Evolutionary conservation across 1,139 yeast species (phyloP), one percentile per base, ranked within the genome.

Genomic region (Pichia inconspicua): DNA sequence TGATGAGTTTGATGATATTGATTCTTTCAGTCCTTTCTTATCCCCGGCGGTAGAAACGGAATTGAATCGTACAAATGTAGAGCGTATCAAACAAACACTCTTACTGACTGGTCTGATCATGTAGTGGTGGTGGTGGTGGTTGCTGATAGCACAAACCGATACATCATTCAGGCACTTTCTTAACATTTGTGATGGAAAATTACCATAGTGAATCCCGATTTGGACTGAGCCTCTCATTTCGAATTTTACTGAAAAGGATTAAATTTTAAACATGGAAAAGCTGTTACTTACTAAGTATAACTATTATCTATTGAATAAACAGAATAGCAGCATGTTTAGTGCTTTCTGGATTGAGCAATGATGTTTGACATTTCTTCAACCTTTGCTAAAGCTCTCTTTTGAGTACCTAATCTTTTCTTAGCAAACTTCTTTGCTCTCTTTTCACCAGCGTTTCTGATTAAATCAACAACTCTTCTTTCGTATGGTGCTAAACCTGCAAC

Each of bases 371-470:
- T 86, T 78, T 90, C 96, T 80, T 94, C 98, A 74, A 92, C 95
- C 89, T 94, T 94, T 73, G 87, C 94, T 84, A 88, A 87, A 70
- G 98, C 97, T 84, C 99, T 94, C 81, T 84, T 85, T 85, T 90
- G 95, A 68, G 98, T 89, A 78, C 99, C 99, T 73, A 94, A 88
- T 92, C 96, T 92, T 96, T 88, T 92, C 94, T 94, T 94, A 65
- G 97, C 97, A 72, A 94, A 90, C 89, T 94, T 94, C 87, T 94
- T 88, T 66, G 99, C 98, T 82, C 98, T 94, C 95, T 94, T 94
- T 80, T 94, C 99, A 84, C 96, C 96, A 72, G 97, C 92, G 81
- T 94, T 94, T 84, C 98, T 92, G 85, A 94, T 82, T 79, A 94
- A 83, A 79, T 94, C 99, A 70, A 94, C 85, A 74, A 92, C 84